Conservation (phyloP, 2,329 filamentous ascomycete genomes). For the Penicillium hordei region DNA sequence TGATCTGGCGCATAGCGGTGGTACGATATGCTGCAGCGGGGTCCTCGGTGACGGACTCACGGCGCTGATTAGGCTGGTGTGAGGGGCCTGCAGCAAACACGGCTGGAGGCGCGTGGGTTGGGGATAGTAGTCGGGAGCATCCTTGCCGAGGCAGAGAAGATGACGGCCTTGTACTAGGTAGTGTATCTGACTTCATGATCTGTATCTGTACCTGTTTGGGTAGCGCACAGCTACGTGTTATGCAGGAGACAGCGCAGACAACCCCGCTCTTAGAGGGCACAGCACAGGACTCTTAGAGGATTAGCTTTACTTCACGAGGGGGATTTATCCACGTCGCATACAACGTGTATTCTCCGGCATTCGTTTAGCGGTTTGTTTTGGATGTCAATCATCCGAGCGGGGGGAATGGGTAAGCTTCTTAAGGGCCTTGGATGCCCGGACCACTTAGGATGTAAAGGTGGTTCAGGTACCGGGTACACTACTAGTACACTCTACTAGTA, state of each 20-base stretch:
- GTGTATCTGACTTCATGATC: slow-evolving; percentile 37
- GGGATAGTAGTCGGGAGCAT: slow-evolving; percentile 32
- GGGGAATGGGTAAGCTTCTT: background rate
- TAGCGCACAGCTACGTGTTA: background rate
- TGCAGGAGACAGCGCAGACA: slow-evolving; percentile 21
- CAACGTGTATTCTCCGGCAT: slow-evolving; percentile 12
- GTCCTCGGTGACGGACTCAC: slow-evolving; percentile 24
- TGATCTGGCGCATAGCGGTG: slow-evolving; percentile 35
- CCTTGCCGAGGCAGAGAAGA: slow-evolving; percentile 32
- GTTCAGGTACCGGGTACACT: background rate
- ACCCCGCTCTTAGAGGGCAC: slow-evolving; percentile 21
- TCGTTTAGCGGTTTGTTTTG: slow-evolving; percentile 19
- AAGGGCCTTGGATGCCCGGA: background rate
- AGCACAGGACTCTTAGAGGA: slow-evolving; percentile 15
- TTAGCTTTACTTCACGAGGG: slow-evolving; percentile 17
- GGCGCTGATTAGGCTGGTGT: slow-evolving; percentile 25
- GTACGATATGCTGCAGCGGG: slow-evolving; percentile 30
- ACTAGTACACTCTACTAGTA: too few species aligned
- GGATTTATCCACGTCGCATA: slow-evolving; percentile 24
- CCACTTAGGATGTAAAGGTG: background rate
- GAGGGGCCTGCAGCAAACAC: slow-evolving; percentile 22
- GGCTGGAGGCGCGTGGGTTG: slow-evolving; percentile 25
- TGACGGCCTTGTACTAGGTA: slow-evolving; percentile 28
- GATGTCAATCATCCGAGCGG: background rate
- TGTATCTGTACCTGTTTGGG: background rate